Base-by-base conservation (phyloP, 441 rosid species). In the Populus trichocarpa region DNA sequence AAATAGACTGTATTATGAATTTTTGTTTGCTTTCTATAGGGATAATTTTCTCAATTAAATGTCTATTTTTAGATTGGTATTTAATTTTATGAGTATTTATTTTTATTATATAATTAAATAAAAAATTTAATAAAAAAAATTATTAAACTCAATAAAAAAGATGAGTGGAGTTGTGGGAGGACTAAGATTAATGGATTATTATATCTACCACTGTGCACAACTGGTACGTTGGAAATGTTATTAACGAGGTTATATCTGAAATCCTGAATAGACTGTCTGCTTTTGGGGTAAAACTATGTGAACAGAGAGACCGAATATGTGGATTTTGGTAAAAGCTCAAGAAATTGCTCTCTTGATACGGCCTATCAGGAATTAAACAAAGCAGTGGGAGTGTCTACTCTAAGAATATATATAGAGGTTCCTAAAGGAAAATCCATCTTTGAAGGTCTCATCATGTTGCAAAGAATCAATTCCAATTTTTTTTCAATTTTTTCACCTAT, bases 31-130 rank as follows among this genome's bases (percentile, higher is more conserved):
- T 1, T 32, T 32, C 6, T 32, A 32, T 32, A 32, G 35, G 1
- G 35, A 32, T 32, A 0, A 32, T 32, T 32, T 0, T 32, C 35
- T 5, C 1, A 5, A 32, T 4, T 32, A 32, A 32, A 1, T 5
- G 0, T 32, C 0, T 32, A 32, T 5, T 32, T 32, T 32, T 32
- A 32, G 1, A 0, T 32, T 32, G 0, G 6, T 32, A 0, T 3
- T 32, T 0, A 32, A 30, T 30, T 30, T 30, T 30, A 3, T 30
- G 4, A 32, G 35, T 0, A 5, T 5, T 0, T 32, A 32, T 32
- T 32, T 32, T 32, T 32, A 5, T 32, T 1, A 32, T 32, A 32
- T 32, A 32, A 32, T 32, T 0, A 32, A 32, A 32, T 32, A 30
- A 30, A 26, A 28, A 3, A 0, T 3, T 28, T 30, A 4, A 4